Evolutionary conservation across 1,284 basidiomycete species (phyloP).

Genomic region (Rhodotorula mucilaginosa): DNA sequence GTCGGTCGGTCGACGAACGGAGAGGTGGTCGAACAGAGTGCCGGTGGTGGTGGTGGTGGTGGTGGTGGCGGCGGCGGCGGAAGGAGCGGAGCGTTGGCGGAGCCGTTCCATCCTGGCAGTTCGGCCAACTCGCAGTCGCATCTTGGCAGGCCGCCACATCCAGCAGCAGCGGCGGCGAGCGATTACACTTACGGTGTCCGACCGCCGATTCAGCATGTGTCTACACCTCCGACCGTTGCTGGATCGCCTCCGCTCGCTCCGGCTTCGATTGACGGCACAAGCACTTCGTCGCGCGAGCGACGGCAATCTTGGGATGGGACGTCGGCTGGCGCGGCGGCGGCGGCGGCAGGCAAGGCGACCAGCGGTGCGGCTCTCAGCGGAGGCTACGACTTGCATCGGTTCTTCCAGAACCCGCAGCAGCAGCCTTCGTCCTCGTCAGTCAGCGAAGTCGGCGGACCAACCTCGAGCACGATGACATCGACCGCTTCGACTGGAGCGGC

Average conservation of each 20-base stretch:
- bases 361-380: neutral
- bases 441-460: constrained; percentile 19
- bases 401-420: constrained; percentile 37
- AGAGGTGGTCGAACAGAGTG: neutral
- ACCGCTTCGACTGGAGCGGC: neutral
- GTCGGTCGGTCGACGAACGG: neutral
- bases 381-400: constrained; percentile 38
- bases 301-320: neutral
- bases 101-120: neutral
- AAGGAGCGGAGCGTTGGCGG: neutral
- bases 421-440: constrained; percentile 15
- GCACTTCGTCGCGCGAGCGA: neutral
- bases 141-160: neutral
- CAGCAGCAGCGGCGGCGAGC: neutral
- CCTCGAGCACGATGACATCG: neutral
- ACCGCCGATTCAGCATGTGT: neutral
- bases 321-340: neutral
- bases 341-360: neutral
- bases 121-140: neutral
- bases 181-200: neutral
- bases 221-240: neutral
- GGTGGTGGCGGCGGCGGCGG: neutral
- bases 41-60: neutral
- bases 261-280: neutral
- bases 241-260: neutral